Percentiles rank a stretch among this genome's conserved stretches.
Conservation (phyloP, 2,329 filamentous ascomycete species). For the Colletotrichum somersetense region DNA sequence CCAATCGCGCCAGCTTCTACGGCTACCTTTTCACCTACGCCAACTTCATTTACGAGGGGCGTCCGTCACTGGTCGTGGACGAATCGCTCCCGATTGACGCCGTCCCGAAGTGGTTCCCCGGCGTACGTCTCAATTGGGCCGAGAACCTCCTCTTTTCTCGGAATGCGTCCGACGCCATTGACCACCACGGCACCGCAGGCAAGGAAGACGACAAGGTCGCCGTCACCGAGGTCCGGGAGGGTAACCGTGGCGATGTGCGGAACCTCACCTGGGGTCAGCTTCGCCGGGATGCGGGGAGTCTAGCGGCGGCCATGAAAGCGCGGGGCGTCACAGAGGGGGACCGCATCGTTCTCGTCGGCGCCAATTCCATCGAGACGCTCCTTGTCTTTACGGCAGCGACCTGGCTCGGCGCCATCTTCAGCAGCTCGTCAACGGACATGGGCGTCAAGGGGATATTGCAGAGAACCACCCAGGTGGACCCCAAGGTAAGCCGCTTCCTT, state of each 20-base stretch:
- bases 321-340: conserved; percentile 79
- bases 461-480: conserved; percentile 79
- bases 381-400: conserved; percentile 77
- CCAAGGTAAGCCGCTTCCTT: conserved; percentile 62
- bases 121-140: conserved; percentile 80
- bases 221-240: conserved; percentile 79
- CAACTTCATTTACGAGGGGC: conserved; percentile 73
- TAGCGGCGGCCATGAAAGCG: conserved; percentile 76
- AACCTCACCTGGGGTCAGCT: conserved; percentile 77
- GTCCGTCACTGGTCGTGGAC: conserved; percentile 73
- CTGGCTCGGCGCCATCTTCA: conserved; percentile 81
- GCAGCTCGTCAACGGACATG: conserved; percentile 85
- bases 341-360: conserved; percentile 79
- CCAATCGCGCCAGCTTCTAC: conserved; percentile 74
- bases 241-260: conserved; percentile 62
- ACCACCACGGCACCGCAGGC: conserved; percentile 62
- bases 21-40: conserved; percentile 70
- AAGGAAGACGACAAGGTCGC: conserved; percentile 82
- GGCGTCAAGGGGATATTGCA: conserved; percentile 83
- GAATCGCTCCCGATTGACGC: conserved; percentile 76
- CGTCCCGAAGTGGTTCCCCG: conserved; percentile 83
- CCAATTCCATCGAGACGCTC: conserved; percentile 81
- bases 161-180: conserved; percentile 54
- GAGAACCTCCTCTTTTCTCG: conserved; percentile 81
- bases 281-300: conserved; percentile 66